phyloP scores from a whole-genome alignment of 306 rosid species.

The Leucaena leucocephala region DNA sequence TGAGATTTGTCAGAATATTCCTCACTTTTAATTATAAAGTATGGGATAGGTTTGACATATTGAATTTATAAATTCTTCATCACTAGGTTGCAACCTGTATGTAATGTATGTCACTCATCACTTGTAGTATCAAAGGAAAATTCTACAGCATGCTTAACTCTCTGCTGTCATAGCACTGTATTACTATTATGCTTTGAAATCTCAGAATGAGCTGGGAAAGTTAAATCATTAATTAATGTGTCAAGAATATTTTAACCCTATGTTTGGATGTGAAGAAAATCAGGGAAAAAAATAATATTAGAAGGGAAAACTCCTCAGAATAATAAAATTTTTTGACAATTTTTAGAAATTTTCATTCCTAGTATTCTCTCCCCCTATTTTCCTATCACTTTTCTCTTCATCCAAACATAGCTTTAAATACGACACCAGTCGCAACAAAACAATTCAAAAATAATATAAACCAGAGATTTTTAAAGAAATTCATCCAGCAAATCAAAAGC shows the following conservation, averaged over 20 bases:
- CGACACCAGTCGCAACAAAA: too few species aligned
- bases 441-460: background rate
- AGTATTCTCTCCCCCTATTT: too few species aligned
- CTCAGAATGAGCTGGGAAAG: background rate
- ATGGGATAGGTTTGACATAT: too few species aligned
- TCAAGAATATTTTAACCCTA: background rate
- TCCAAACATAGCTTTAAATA: too few species aligned
- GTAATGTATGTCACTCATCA: background rate
- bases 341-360: too few species aligned
- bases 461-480: background rate
- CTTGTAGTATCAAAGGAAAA: background rate
- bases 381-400: too few species aligned
- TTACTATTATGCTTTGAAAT: background rate
- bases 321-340: too few species aligned
- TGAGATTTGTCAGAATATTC: too few species aligned
- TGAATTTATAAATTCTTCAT: background rate
- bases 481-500: background rate
- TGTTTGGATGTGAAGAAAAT: too few species aligned
- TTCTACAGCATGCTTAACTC: background rate
- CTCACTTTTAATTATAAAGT: too few species aligned
- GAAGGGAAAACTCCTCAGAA: too few species aligned
- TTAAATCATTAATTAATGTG: background rate
- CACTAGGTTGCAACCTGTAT: background rate
- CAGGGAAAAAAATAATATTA: too few species aligned
- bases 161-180: background rate